Evolutionary conservation across 768 basidiomycete genomes (phyloP), one percentile per base, ranked within the genome.

Genomic region (Obba rivulosa): DNA sequence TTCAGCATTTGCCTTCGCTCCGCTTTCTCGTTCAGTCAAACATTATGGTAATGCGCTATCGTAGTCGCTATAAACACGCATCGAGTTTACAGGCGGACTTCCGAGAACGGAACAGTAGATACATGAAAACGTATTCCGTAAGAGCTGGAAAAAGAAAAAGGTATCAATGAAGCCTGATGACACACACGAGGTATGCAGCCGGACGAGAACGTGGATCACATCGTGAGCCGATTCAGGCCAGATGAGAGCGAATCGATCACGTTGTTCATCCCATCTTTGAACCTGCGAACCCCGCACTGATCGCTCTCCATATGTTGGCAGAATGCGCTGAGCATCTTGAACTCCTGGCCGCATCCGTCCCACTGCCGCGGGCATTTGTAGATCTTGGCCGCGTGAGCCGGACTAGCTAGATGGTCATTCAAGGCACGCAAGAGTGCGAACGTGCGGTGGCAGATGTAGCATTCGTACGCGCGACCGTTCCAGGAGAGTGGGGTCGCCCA

Each of bases 231-330:
- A 7, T 31, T 31, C 38, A 39, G 5, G 16, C 16, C 16, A n/a
- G 17, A 17, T 5, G 48, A 42, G 40, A 48, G 14, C 11, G 17
- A 25, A 31, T 74, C 62, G 66, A 81, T 65, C 1, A 64, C 61
- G 7, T 61, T 58, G 43, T 69, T 62, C 18, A 77, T 48, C 24
- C 48, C 74, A 1, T 53, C 57, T 56, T 50, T 67, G 59, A 81
- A 82, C 62, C 63, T 74, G 31, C 61, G 48, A 18, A 85, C 74
- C 0, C 77, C 79, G 60, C 85, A 87, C 22, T 52, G 63, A 54
- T 75, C 78, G 57, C 78, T 81, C 68, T 86, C 83, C 25, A 86
- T 72, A 60, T 87, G 83, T 64, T 80, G 77, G 38, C 75, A 75
- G 45, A 87, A 62, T 3, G 58, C 81, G 46, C 83, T 84, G 25